These are phyloP conservation scores for Penicillium sp. DNA, from an alignment of 2,329 filamentous ascomycete genomes.

Conservation along the genomic window DNA sequence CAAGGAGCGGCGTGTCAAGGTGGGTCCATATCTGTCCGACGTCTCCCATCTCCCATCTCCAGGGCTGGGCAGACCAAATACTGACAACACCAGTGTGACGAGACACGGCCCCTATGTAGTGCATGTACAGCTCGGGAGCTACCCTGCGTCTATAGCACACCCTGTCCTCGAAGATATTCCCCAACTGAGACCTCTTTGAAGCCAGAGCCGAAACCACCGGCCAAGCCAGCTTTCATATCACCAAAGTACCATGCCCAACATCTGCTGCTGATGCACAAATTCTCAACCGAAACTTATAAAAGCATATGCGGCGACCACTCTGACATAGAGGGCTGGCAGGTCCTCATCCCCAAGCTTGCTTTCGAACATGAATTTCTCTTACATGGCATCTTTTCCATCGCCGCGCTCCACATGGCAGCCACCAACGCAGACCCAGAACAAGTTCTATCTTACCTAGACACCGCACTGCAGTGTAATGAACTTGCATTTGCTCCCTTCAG, in stretches of 20 bases:
- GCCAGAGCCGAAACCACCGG: not conserved
- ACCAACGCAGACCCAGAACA: not conserved
- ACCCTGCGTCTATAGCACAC: not conserved
- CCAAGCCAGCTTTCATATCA: not conserved
- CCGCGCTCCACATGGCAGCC: not conserved
- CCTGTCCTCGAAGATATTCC: not conserved
- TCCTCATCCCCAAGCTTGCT: not conserved
- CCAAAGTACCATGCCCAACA: not conserved
- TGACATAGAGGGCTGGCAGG: not conserved
- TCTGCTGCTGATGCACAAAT: constrained; percentile 5
- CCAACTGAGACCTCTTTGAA: not conserved
- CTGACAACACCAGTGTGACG: constrained; percentile 2
- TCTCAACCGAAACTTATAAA: constrained; percentile 4
- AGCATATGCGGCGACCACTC: constrained; percentile 1
- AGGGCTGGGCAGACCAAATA: not conserved
- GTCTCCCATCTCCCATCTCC: not conserved
- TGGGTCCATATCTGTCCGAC: not conserved
- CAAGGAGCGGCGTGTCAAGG: not conserved
- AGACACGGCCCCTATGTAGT: not conserved
- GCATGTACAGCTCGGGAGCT: constrained; percentile 2
- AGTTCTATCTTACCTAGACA: not conserved
- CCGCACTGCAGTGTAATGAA: constrained; percentile 1
- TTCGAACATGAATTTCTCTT: not conserved
- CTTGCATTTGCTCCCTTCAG: not conserved
- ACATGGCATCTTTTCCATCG: not conserved